phyloP scores from a whole-genome alignment of 2,329 filamentous ascomycete genomes.

The Arthrocladium fulminans region DNA sequence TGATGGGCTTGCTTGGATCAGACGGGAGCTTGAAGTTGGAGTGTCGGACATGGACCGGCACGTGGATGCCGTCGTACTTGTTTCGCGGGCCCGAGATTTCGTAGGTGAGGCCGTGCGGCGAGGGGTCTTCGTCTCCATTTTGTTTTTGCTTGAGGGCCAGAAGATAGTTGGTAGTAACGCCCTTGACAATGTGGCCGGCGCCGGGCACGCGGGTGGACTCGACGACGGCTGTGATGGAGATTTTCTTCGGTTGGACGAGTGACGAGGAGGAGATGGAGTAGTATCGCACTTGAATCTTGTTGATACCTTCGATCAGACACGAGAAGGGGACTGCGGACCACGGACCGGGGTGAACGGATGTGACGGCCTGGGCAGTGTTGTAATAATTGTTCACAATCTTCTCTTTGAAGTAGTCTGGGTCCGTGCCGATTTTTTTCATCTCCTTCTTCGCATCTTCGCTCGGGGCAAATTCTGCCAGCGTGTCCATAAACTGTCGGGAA shows the following conservation, averaged over 20 bases:
- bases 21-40: slow-evolving; percentile 99
- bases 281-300: slow-evolving; percentile 94
- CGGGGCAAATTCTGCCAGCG: slow-evolving; percentile 80
- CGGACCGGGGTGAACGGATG: slow-evolving; percentile 60
- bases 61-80: slow-evolving; percentile 92
- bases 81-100: slow-evolving; percentile 81
- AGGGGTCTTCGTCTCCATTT: slow-evolving; percentile 72
- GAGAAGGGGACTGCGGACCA: slow-evolving; percentile 90
- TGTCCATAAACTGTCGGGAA: slow-evolving; percentile 87
- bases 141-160: slow-evolving; percentile 94
- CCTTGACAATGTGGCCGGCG: slow-evolving; percentile 71
- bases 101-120: slow-evolving; percentile 77
- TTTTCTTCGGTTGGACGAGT: slow-evolving; percentile 83
- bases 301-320: slow-evolving; percentile 82
- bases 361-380: slow-evolving; percentile 81
- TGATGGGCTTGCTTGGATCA: slow-evolving; percentile 84
- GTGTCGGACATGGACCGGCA: slow-evolving; percentile 91
- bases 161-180: slow-evolving; percentile 95
- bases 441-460: slow-evolving; percentile 76
- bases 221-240: slow-evolving; percentile 90
- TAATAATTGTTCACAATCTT: slow-evolving; percentile 72
- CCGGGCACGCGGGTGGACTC: slow-evolving; percentile 73
- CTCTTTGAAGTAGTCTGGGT: slow-evolving; percentile 91
- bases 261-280: slow-evolving; percentile 99
- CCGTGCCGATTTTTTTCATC: slow-evolving; percentile 76